Base-by-base conservation (phyloP, 495 filamentous ascomycete species). In the Lepraria neglecta region DNA sequence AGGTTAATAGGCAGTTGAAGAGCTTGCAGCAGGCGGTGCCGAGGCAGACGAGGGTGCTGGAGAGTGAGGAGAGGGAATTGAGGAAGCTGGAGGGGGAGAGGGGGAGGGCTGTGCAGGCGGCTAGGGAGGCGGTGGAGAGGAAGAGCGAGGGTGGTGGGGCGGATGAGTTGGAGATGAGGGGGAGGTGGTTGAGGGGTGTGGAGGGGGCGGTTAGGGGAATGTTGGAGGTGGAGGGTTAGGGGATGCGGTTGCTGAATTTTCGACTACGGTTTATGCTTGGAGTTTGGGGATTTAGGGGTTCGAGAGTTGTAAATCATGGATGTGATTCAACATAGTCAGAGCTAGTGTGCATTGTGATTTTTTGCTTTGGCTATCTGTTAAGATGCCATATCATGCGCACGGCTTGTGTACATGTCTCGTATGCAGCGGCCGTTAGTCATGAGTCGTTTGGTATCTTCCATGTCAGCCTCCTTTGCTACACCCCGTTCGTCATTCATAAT, bases 101-200 rank as follows among this genome's bases (percentile, higher is more conserved):
- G 73, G 75, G 80, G 46, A 85, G 84, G 42, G 83, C 82, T 52
- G 80, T 83, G 57, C 73, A 78, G 47, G 85, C 88, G 52, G 92
- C 91, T 19, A 82, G 78, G 60, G 92, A 98, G 70, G 92, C 91
- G 5, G 81, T 83, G 67, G 79, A 87, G 66, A 86, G 88, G 72
- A 90, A 87, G 72, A 87, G 89, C 67, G 79, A 84, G 40, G 84
- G 84, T 51, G 84, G 85, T 0, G 81, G 86, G 33, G 86, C 83
- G 56, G 89, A 94, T 71, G 89, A 92, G 58, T 71, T 95, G 27
- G 90, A 95, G 69, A 86, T 90, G 72, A 82, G 82, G 72, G 91
- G 89, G 17, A 75, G 89, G 67, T 96, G 91, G 91, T 87, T 87
- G 68, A 82, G 82, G 62, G 85, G 86, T 33, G 82, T 85, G 2